Percentiles rank a stretch among this genome's conserved stretches.
These are phyloP conservation scores for Cryptosporidium baileyi DNA, from an alignment of 169 alveolate genomes.

Conservation along the genomic window DNA sequence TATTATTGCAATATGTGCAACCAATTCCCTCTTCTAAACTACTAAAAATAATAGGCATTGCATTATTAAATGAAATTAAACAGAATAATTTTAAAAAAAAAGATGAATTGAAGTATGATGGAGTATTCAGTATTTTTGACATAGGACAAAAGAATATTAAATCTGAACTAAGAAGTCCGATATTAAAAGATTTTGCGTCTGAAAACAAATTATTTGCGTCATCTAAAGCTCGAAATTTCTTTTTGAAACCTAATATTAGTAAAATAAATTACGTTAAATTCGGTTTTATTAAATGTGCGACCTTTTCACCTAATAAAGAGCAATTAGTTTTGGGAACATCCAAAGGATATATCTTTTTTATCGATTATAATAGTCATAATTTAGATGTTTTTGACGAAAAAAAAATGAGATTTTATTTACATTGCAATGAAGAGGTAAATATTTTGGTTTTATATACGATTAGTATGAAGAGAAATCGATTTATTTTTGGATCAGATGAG, in stretches of 20 bases:
- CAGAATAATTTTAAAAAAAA: not conserved
- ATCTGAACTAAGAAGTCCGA: not conserved
- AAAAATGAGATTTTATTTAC: not conserved
- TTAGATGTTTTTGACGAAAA: not conserved
- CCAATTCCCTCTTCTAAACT: not conserved
- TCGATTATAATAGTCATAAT: not conserved
- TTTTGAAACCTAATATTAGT: no score
- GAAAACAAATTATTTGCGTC: not conserved
- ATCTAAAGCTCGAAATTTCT: no score
- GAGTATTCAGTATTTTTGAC: not conserved
- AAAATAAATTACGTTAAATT: not conserved
- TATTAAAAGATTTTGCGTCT: not conserved
- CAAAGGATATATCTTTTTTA: slow-evolving; percentile 22
- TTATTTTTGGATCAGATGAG: not conserved
- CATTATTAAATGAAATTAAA: not conserved
- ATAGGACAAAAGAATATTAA: not conserved
- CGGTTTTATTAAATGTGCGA: slow-evolving; percentile 7
- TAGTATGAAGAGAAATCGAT: not conserved
- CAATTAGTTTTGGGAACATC: slow-evolving; percentile 26
- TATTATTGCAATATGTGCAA: not conserved
- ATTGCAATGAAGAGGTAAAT: not conserved
- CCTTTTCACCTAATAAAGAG: slow-evolving; percentile 18
- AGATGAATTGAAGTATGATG: not conserved
- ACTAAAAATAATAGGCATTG: slow-evolving; percentile 24
- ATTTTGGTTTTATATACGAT: not conserved